These are phyloP conservation scores for Acer campestre DNA, from an alignment of 345 rosid species.

Conservation along the genomic window DNA sequence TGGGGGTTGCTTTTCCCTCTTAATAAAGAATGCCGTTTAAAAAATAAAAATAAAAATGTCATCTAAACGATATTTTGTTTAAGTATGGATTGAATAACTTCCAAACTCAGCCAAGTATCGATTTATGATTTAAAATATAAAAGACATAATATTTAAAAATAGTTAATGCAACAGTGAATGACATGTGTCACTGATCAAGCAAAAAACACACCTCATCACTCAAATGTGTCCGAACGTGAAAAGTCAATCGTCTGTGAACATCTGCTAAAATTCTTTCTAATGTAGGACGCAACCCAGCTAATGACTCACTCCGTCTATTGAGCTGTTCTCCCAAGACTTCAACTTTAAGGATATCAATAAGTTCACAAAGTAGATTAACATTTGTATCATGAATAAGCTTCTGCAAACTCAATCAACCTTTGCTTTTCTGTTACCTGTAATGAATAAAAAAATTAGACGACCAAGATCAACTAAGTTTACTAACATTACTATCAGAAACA, in stretches of 20 bases:
- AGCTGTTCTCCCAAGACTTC: conserved; percentile 93
- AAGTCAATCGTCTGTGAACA: conserved; percentile 86
- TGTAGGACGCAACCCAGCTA: conserved; percentile 88
- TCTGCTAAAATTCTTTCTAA: conserved; percentile 90
- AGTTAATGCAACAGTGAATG: background rate
- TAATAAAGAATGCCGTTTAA: too few species aligned
- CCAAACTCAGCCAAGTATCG: too few species aligned
- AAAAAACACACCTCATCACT: conserved; percentile 76
- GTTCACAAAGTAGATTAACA: conserved; percentile 91
- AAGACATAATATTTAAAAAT: background rate
- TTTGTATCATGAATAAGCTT: conserved; percentile 85
- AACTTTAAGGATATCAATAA: conserved; percentile 90
- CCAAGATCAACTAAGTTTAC: conserved; percentile 6
- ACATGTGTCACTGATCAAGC: conserved; percentile 3
- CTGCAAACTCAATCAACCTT: conserved; percentile 85
- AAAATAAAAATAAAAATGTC: too few species aligned
- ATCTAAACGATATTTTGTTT: background rate
- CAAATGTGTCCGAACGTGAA: conserved; percentile 96
- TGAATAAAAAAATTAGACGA: conserved; percentile 23
- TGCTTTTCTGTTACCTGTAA: conserved; percentile 84
- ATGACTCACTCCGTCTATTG: conserved; percentile 69
- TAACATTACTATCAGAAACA: background rate
- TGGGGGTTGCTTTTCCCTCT: too few species aligned
- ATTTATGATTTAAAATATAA: too few species aligned
- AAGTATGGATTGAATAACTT: too few species aligned